Conservation (phyloP, 2,329 filamentous ascomycete species). For the Diaporthe capsici region DNA sequence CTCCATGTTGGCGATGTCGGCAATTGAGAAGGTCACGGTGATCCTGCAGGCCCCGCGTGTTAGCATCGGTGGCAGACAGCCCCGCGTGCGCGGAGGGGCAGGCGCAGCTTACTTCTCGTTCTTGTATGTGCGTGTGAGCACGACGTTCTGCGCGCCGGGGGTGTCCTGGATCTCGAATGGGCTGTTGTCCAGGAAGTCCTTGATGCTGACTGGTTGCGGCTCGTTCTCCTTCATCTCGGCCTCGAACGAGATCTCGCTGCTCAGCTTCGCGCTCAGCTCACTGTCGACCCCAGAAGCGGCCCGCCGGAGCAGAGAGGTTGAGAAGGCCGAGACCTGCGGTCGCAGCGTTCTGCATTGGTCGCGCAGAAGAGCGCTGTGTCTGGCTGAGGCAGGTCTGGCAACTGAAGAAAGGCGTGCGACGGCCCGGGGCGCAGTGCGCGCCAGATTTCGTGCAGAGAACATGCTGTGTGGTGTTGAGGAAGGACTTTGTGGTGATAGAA, state of each 20-base stretch:
- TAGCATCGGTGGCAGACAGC: slow-evolving; percentile 19
- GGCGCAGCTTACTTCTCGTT: slow-evolving; percentile 81
- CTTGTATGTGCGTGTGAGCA: slow-evolving; percentile 84
- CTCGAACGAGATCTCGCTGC: slow-evolving; percentile 84
- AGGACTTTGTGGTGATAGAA: slow-evolving; percentile 48
- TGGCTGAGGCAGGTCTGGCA: slow-evolving; percentile 61
- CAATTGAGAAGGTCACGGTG: slow-evolving; percentile 86
- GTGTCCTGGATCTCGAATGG: slow-evolving; percentile 87
- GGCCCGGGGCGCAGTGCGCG: slow-evolving; percentile 77
- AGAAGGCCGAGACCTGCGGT: slow-evolving; percentile 64
- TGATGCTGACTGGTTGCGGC: slow-evolving; percentile 81
- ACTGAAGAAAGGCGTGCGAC: slow-evolving; percentile 70
- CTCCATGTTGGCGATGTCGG: slow-evolving; percentile 80
- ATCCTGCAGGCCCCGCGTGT: slow-evolving; percentile 51
- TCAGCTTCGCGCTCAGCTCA: slow-evolving; percentile 88
- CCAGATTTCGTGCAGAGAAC: slow-evolving; percentile 77
- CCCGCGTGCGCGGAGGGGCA: neutral
- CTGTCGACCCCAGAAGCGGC: slow-evolving; percentile 70
- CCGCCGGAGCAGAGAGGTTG: slow-evolving; percentile 61
- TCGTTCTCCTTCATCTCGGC: slow-evolving; percentile 81
- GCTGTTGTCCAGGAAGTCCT: slow-evolving; percentile 89
- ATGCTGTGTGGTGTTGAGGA: slow-evolving; percentile 61
- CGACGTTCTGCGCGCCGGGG: slow-evolving; percentile 88
- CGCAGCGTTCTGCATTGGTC: slow-evolving; percentile 57
- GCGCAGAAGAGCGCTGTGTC: slow-evolving; percentile 64